A percentile compares a stretch with the other conserved stretches of the same genome.
These are phyloP conservation scores for Arthonia radiata DNA, from an alignment of 495 filamentous ascomycete genomes.

Conservation along the genomic window DNA sequence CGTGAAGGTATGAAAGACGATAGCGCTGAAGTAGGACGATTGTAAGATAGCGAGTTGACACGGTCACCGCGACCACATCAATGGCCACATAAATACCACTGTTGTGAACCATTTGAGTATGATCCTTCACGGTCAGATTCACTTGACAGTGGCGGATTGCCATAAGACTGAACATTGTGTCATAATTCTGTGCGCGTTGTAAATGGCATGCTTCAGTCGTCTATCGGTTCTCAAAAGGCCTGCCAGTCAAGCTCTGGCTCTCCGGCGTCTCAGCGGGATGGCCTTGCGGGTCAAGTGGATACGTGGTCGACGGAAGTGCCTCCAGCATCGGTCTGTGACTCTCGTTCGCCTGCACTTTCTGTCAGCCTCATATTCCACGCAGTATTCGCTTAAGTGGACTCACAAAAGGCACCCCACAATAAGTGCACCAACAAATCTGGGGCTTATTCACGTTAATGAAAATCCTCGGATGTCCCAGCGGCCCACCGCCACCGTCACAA, in stretches of 20 bases:
- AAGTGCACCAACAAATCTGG: constrained; percentile 67
- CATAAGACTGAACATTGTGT: too few relatives aligned
- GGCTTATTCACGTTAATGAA: constrained; percentile 98
- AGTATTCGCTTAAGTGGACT: constrained; percentile 13
- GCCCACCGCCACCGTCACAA: constrained; percentile 86
- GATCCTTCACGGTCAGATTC: too few relatives aligned
- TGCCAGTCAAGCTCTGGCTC: constrained; percentile 26
- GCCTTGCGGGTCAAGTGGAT: constrained; percentile 34
- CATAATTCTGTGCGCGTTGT: too few relatives aligned
- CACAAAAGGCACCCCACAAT: constrained; percentile 92
- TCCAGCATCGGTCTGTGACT: constrained; percentile 61
- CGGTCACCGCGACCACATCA: too few relatives aligned
- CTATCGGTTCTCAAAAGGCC: constrained; percentile 26
- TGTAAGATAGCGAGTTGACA: too few relatives aligned
- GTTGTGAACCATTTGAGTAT: too few relatives aligned
- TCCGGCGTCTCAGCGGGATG: constrained; percentile 27
- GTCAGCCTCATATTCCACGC: too few relatives aligned
- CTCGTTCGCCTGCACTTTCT: constrained; percentile 64
- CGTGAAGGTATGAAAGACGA: too few relatives aligned
- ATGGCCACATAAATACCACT: too few relatives aligned
- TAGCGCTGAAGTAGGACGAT: too few relatives aligned
- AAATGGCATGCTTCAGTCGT: too few relatives aligned
- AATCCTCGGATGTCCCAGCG: constrained; percentile 71
- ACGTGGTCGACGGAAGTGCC: constrained; percentile 51
- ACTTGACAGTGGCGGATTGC: too few relatives aligned